Percentiles rank a stretch among this genome's conserved stretches.
These are phyloP conservation scores for Aspergillus latus DNA, from an alignment of 2,329 filamentous ascomycete genomes.

Conservation along the genomic window DNA sequence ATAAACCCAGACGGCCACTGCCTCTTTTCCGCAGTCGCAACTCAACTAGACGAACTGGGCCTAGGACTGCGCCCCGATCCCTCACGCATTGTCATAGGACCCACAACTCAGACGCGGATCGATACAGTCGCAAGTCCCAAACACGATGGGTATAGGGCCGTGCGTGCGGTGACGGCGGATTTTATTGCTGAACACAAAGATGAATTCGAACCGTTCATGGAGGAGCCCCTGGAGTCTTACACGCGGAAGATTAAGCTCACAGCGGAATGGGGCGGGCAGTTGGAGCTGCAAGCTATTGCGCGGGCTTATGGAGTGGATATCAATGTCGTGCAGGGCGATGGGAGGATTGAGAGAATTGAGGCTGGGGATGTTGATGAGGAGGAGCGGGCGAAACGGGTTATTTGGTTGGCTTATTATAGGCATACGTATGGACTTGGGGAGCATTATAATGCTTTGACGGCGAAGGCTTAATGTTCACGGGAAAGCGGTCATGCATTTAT, in stretches of 20 bases:
- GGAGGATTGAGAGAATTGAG: conserved; percentile 72
- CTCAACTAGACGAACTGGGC: conserved; percentile 65
- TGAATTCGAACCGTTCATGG: conserved; percentile 83
- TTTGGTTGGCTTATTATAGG: conserved; percentile 94
- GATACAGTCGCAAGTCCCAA: conserved; percentile 37
- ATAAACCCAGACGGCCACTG: conserved; percentile 93
- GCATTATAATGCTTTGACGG: conserved; percentile 89
- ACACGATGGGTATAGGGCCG: conserved; percentile 60
- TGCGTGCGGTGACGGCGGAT: conserved; percentile 69
- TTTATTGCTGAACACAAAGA: conserved; percentile 74
- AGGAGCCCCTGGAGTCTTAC: conserved; percentile 74
- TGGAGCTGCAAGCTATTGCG: conserved; percentile 84
- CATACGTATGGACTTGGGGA: conserved; percentile 93
- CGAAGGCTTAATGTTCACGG: conserved; percentile 31
- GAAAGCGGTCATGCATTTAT: background rate
- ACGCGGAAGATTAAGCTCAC: conserved; percentile 76
- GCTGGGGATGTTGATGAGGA: conserved; percentile 44
- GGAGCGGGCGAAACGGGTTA: conserved; percentile 54
- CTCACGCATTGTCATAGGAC: conserved; percentile 33
- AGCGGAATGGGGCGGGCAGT: conserved; percentile 92
- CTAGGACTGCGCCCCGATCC: conserved; percentile 41
- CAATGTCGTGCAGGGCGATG: conserved; percentile 78
- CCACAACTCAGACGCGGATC: conserved; percentile 31
- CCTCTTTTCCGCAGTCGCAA: conserved; percentile 86
- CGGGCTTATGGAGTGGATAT: conserved; percentile 77